These are phyloP conservation scores for Aspergillus sclerotioniger DNA, from an alignment of 495 filamentous ascomycete genomes.

Conservation along the genomic window DNA sequence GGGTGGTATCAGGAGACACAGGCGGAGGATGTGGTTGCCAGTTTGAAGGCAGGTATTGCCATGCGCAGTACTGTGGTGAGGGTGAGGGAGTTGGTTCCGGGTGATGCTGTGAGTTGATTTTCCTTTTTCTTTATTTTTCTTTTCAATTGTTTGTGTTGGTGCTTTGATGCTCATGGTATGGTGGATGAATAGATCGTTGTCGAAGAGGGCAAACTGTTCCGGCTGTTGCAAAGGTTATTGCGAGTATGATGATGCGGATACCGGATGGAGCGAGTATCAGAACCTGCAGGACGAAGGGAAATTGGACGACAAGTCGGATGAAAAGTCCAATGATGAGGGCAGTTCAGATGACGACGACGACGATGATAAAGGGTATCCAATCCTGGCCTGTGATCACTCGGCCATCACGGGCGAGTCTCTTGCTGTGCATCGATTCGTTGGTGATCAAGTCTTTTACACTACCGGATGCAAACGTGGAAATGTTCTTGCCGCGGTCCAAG, in stretches of 20 bases:
- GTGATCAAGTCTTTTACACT: conserved; percentile 65
- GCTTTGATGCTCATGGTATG: too few species aligned
- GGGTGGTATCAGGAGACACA: conserved; percentile 89
- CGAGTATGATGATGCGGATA: too few species aligned
- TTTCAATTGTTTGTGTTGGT: too few species aligned
- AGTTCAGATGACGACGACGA: conserved; percentile 63
- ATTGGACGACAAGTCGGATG: too few species aligned
- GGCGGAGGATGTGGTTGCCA: conserved; percentile 78
- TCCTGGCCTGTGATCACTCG: conserved; percentile 68
- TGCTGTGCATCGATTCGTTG: conserved; percentile 72
- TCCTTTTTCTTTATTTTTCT: conserved; percentile 18
- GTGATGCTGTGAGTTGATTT: conserved; percentile 76
- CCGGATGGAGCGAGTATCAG: too few species aligned
- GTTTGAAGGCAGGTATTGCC: conserved; percentile 79
- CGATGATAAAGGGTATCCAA: conserved; percentile 56
- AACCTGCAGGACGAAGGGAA: too few species aligned
- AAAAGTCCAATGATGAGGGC: too few species aligned
- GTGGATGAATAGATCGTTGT: too few species aligned
- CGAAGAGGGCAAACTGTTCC: too few species aligned
- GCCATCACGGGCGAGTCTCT: conserved; percentile 73
- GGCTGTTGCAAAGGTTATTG: too few species aligned
- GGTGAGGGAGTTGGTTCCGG: conserved; percentile 73
- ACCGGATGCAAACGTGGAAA: conserved; percentile 75
- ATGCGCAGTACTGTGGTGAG: conserved; percentile 73
- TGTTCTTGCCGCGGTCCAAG: conserved; percentile 61